Evolutionary conservation across 2,329 filamentous ascomycete genomes (phyloP).

Genomic region (Aspergillus ruber): DNA sequence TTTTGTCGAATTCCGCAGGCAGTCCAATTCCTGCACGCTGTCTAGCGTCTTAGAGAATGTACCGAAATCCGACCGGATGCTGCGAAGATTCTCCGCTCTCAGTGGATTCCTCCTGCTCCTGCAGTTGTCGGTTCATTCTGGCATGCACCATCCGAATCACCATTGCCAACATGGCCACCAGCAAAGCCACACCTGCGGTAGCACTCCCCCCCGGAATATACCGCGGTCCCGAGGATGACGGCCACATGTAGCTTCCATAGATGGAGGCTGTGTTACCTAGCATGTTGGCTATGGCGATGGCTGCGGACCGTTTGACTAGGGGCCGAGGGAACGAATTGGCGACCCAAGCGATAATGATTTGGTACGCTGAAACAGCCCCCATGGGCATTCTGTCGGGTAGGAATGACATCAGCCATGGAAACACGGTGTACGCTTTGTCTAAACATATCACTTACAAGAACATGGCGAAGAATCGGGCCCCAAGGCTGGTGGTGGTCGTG

Average conservation of each 20-base stretch:
- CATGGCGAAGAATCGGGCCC: constrained; percentile 56
- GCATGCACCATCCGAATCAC: constrained; percentile 27
- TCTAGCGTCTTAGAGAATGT: no score
- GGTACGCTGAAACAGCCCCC: constrained; percentile 43
- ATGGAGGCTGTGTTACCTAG: constrained; percentile 37
- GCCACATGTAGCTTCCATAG: constrained; percentile 36
- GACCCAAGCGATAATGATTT: constrained; percentile 41
- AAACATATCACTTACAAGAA: constrained; percentile 38
- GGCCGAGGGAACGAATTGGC: constrained; percentile 38
- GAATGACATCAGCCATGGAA: no score
- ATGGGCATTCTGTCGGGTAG: constrained; percentile 41
- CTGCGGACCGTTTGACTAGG: constrained; percentile 39
- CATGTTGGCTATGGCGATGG: constrained; percentile 38
- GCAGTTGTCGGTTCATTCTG: constrained; percentile 22
- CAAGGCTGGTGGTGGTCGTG: constrained; percentile 45
- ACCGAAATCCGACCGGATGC: no score
- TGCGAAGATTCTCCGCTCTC: no score
- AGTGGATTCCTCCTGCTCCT: no score
- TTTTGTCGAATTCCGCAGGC: background rate
- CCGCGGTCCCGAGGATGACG: constrained; percentile 27
- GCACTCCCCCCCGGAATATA: constrained; percentile 33
- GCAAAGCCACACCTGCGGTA: constrained; percentile 28
- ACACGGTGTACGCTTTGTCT: no score
- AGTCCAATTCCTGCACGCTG: background rate
- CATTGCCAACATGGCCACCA: constrained; percentile 30